Evolutionary conservation across 2,329 filamentous ascomycete genomes (phyloP), one percentile per base, ranked within the genome.

Genomic region (Penicillium janthinellum): DNA sequence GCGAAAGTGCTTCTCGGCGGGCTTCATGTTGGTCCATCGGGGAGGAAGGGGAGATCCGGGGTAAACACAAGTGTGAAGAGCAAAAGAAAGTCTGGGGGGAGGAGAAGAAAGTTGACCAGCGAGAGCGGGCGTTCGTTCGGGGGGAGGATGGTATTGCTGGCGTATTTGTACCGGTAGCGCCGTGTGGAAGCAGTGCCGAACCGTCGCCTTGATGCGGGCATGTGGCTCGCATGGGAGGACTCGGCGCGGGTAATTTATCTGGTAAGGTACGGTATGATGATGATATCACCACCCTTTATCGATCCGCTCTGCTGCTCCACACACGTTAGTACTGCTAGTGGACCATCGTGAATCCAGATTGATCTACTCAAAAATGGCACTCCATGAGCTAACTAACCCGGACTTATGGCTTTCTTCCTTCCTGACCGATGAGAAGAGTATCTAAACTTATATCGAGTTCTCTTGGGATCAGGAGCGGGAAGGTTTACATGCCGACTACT

Each of bases 1-100:
- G 61, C 73, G 75, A 65, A 78, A 78, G 57, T 77, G 75, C 65
- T 79, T 79, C 55, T 73, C 75, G 38, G 72, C 59, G 51, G 72
- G 64, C 69, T 75, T 77, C 75, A 76, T 77, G 61, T 60, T 65
- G 66, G 61, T 57, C 62, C 68, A 71, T 70, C 65, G 69, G 67
- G 69, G 67, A 71, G 65, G 64, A 69, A 67, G 58, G 57, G 42
- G 60, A 58, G 59, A 63, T 64, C 61, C 62, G 67, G 67, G 68
- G 67, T 65, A 66, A 64, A 39, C 50, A n/a, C 48, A 56, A 54
- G 58, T 57, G 56, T 44, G 39, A 48, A n/a, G 34, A 48, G 31
- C 53, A 42, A 25, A 34, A 49, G 37, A 51, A 25, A 56, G 49
- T 42, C 25, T 17, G 49, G 54, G 59, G 41, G 14, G 45, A 20